Evolutionary conservation across 2,329 filamentous ascomycete genomes (phyloP), one percentile per base, ranked within the genome.

Genomic region (Hypoxylon sp.): DNA sequence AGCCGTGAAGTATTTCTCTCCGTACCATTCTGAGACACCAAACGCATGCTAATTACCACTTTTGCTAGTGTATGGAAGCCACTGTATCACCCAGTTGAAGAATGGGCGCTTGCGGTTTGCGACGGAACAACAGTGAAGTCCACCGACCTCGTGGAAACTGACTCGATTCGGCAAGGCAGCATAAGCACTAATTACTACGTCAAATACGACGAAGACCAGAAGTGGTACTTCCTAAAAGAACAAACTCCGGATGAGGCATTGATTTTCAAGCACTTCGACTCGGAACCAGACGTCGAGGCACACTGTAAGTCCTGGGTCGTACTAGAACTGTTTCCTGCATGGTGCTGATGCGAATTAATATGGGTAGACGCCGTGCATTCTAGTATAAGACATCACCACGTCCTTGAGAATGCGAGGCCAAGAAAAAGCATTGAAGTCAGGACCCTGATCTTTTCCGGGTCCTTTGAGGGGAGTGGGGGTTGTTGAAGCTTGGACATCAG

Each of bases 131-230:
- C 48, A 2, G 48, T 52, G 29, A 52, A 52, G 29, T 29, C 29
- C 9, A 24, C 3, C n/a, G 29, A 35, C 29, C 48, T 52, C 29
- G 48, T 52, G 9, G 48, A 52, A 14, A 52, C 48, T 2, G 48
- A 52, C 29, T 35, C 48, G 19, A 52, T 52, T 11, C 29, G 48
- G 6, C 48, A 35, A 35, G 48, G 48, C 29, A 52, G 48, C 31
- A 52, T 52, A 31, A 52, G 48, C 48, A 52, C 48, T 22, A 52
- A 52, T 52, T 52, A 52, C 48, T 52, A 52, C 11, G 29, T 52
- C 9, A 52, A 52, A 33, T 22, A 52, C 10, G 48, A 52, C 6
- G 29, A 52, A 35, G 48, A 9, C n/a, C 48, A 52, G 29, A 52
- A 52, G 19, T 52, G 48, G 48, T 52, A 52, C 48, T 52, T 52